Percentiles rank a stretch among this genome's conserved stretches.
These are phyloP conservation scores for Cladosporium cucumerinum DNA, from an alignment of 2,329 filamentous ascomycete species.

Conservation along the genomic window DNA sequence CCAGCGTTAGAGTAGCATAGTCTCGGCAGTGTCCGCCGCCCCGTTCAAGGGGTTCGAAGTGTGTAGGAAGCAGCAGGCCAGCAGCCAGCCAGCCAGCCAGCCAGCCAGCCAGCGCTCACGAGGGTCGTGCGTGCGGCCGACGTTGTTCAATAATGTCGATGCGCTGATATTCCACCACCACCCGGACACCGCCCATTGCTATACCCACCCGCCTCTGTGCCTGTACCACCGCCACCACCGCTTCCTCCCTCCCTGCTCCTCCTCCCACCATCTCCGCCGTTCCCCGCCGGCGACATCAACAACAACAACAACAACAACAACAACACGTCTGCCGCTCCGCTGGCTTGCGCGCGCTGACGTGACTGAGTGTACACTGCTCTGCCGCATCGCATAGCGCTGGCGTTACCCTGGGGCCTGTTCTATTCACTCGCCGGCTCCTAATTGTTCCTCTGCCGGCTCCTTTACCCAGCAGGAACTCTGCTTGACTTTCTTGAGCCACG, in stretches of 20 bases:
- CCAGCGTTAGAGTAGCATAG: background rate
- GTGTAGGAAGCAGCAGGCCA: constrained; percentile 1
- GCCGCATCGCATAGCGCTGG: constrained; percentile 13
- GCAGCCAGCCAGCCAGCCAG: background rate
- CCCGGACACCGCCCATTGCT: constrained; percentile 16
- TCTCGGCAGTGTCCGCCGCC: background rate
- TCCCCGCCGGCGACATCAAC: constrained; percentile 1
- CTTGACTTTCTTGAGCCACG: background rate
- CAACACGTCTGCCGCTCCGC: constrained; percentile 6
- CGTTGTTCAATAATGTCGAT: constrained; percentile 7
- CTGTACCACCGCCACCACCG: constrained; percentile 9
- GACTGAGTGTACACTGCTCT: constrained; percentile 11
- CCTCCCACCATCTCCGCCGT: constrained; percentile 6
- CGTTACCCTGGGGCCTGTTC: constrained; percentile 8
- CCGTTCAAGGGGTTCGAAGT: background rate
- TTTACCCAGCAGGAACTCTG: background rate
- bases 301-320: constrained; percentile 1
- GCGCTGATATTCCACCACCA: constrained; percentile 12
- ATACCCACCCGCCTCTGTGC: constrained; percentile 14
- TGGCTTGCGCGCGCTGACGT: constrained; percentile 14
- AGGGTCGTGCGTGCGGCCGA: constrained; percentile 4
- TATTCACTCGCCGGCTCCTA: constrained; percentile 9
- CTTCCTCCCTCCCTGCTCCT: background rate
- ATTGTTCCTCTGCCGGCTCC: background rate
- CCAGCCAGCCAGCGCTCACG: background rate